A percentile compares a stretch with the other conserved stretches of the same genome.
Evolutionary conservation across 768 basidiomycete species (phyloP).

Genomic region (Dentipellis sp.): DNA sequence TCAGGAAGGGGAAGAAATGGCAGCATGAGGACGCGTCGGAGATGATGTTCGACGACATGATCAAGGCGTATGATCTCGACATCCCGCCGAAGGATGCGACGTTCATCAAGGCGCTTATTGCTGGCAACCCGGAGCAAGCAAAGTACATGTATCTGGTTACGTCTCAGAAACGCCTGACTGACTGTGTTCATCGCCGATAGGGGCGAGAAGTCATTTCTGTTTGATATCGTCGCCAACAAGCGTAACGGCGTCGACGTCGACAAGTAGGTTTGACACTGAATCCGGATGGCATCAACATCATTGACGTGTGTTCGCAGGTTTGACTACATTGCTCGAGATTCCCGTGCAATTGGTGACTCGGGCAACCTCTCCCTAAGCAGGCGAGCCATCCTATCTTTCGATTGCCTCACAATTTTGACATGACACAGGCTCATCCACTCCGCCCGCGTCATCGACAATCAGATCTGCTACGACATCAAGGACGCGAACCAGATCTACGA

Average conservation of each 20-base stretch:
- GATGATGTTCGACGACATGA: conserved; percentile 71
- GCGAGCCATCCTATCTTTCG: conserved; percentile 10
- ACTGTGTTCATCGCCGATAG: background rate
- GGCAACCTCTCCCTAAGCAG: conserved; percentile 42
- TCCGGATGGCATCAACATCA: no score
- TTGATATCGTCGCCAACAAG: conserved; percentile 79
- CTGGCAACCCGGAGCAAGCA: conserved; percentile 45
- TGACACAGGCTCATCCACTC: conserved; percentile 57
- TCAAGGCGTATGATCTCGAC: conserved; percentile 43
- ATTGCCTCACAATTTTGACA: background rate
- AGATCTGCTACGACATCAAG: conserved; percentile 79
- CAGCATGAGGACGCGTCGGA: conserved; percentile 73
- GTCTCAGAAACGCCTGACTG: background rate
- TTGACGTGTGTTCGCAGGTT: conserved; percentile 35
- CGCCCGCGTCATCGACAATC: conserved; percentile 61
- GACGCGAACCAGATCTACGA: conserved; percentile 71
- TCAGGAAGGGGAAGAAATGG: conserved; percentile 47
- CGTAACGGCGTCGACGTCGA: conserved; percentile 81
- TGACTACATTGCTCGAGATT: conserved; percentile 76
- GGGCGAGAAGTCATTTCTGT: conserved; percentile 60
- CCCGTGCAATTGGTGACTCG: conserved; percentile 58
- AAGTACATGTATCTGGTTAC: conserved; percentile 23
- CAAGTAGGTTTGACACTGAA: conserved; percentile 39
- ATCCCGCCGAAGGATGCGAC: conserved; percentile 38
- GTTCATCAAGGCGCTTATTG: conserved; percentile 75